These are phyloP conservation scores for Fusarium subtropicale DNA, from an alignment of 2,329 filamentous ascomycete species.

Conservation along the genomic window DNA sequence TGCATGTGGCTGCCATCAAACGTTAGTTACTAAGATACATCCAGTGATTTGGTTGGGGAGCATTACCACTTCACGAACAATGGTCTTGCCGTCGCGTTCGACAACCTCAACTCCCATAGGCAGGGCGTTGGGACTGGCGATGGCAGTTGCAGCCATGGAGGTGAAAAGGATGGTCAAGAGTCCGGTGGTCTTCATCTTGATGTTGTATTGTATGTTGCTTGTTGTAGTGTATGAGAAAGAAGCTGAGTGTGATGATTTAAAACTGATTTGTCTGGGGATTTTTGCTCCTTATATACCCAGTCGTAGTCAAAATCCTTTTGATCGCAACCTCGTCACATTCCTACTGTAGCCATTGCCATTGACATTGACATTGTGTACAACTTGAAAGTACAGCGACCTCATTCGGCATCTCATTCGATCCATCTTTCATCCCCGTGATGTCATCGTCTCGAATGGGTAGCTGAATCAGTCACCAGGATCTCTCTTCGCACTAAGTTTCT, in stretches of 20 bases:
- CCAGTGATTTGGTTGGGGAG: no score
- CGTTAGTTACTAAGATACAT: not conserved
- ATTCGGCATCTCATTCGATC: not conserved
- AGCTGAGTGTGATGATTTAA: not conserved
- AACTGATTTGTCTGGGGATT: not conserved
- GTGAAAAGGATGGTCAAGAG: not conserved
- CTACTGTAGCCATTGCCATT: not conserved
- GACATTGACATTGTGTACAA: not conserved
- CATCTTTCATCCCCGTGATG: not conserved
- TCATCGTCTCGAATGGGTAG: not conserved
- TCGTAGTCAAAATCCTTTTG: not conserved
- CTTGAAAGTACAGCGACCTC: not conserved
- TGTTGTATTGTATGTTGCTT: not conserved
- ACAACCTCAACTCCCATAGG: not conserved
- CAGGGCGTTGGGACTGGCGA: not conserved
- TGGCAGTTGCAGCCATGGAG: not conserved
- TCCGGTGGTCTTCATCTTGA: not conserved
- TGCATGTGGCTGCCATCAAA: not conserved
- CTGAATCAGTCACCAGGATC: not conserved
- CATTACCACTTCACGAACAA: not conserved
- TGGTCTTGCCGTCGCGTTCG: not conserved
- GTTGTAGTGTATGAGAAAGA: not conserved
- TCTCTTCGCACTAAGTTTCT: not conserved
- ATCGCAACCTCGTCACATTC: not conserved
- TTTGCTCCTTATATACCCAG: not conserved